Evolutionary conservation across 805 yeast genomes (phyloP).

Genomic region (Teunomyces funiuensis): DNA sequence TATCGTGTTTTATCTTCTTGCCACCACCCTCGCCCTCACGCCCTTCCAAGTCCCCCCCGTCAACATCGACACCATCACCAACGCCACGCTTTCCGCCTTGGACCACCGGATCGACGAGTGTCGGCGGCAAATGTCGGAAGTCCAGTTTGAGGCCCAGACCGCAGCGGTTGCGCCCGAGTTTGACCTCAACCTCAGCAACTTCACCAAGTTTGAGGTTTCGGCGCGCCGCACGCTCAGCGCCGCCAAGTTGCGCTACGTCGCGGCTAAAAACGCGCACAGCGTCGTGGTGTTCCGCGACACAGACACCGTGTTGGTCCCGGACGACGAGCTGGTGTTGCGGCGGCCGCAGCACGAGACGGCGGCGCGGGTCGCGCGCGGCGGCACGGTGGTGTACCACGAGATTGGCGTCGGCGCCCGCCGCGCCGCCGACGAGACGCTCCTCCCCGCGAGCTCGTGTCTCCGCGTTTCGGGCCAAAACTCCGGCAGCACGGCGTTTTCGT

Average conservation of each 20-base stretch:
- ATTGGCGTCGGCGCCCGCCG: background rate
- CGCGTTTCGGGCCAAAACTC: background rate
- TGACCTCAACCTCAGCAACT: background rate
- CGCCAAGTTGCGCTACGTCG: slow-evolving; percentile 11
- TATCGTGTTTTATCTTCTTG: background rate
- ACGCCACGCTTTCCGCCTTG: background rate
- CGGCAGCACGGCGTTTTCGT: background rate
- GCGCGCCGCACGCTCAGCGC: slow-evolving; percentile 12
- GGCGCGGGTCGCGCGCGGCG: background rate
- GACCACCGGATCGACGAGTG: background rate
- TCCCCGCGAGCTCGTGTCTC: slow-evolving; percentile 17
- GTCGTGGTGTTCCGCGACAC: slow-evolving; percentile 18
- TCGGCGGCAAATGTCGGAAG: background rate
- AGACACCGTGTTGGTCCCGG: slow-evolving; percentile 17
- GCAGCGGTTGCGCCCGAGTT: too few species aligned
- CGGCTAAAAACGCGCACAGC: slow-evolving; percentile 10
- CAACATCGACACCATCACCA: slow-evolving; percentile 1
- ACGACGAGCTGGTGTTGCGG: slow-evolving; percentile 6
- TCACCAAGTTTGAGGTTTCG: slow-evolving; percentile 4
- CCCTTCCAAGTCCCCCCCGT: background rate
- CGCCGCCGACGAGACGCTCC: slow-evolving; percentile 2
- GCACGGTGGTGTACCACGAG: slow-evolving; percentile 6
- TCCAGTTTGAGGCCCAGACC: too few species aligned
- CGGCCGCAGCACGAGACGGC: background rate
- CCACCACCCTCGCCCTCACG: background rate